These are phyloP conservation scores for Lunasporangiospora selenospora DNA, from an alignment of 192 early-diverging fungal species.

Conservation along the genomic window DNA sequence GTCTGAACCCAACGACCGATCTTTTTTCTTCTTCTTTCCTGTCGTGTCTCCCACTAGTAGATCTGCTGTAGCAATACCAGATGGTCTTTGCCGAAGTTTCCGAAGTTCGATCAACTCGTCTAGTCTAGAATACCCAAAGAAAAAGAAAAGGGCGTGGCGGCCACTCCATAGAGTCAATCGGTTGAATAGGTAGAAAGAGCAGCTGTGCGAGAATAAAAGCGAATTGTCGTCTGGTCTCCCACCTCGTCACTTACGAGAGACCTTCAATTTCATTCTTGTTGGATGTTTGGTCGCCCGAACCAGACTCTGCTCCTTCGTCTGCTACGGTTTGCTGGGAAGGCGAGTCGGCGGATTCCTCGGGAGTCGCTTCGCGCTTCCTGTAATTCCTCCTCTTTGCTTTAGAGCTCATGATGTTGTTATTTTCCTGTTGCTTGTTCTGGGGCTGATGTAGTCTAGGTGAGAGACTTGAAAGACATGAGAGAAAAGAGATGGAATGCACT, in stretches of 20 bases:
- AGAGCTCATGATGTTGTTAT: constrained; percentile 13
- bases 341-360: constrained; percentile 11
- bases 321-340: constrained; percentile 1
- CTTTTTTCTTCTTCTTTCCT: constrained; percentile 58
- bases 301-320: neutral
- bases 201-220: neutral
- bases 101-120: constrained; percentile 67
- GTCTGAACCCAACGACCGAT: constrained; percentile 57
- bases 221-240: neutral
- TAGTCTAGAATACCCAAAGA: constrained; percentile 17
- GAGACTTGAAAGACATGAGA: too few species aligned
- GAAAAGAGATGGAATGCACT: too few species aligned
- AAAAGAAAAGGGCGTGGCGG: neutral
- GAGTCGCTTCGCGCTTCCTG: constrained; percentile 32
- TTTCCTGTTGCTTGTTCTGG: too few species aligned
- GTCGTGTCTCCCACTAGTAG: constrained; percentile 60
- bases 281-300: neutral
- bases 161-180: neutral
- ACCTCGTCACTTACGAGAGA: constrained; percentile 28
- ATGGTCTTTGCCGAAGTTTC: constrained; percentile 58
- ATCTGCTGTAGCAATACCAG: constrained; percentile 64
- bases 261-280: constrained; percentile 30
- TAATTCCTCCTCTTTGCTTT: constrained; percentile 35
- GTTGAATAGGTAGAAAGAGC: neutral
- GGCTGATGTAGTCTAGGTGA: too few species aligned